These are phyloP conservation scores for Protomyces lactucae-debilis DNA, from an alignment of 1,139 yeast species.

Conservation along the genomic window DNA sequence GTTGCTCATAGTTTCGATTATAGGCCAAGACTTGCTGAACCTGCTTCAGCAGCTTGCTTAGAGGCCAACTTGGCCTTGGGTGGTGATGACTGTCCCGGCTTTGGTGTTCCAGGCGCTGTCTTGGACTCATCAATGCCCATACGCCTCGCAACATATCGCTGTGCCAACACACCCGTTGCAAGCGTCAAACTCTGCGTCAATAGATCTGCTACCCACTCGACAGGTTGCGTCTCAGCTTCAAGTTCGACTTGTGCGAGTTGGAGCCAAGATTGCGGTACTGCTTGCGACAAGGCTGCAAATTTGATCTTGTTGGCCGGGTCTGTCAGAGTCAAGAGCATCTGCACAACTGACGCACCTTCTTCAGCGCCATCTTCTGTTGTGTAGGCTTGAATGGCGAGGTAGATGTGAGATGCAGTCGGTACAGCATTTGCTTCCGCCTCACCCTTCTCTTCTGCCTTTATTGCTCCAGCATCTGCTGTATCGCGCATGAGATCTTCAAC, in stretches of 20 bases:
- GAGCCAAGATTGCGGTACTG: conserved; percentile 87
- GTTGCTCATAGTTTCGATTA: not conserved
- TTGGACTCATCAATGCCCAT: conserved; percentile 54
- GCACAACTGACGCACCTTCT: conserved; percentile 34
- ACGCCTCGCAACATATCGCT: conserved; percentile 80
- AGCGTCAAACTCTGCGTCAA: conserved; percentile 73
- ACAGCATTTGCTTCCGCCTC: conserved; percentile 4
- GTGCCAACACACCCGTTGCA: conserved; percentile 81
- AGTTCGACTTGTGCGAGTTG: conserved; percentile 58
- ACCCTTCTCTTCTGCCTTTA: not conserved
- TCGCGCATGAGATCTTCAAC: conserved; percentile 8
- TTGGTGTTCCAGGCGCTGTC: not conserved
- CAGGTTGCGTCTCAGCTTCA: conserved; percentile 50
- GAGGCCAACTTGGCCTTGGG: not conserved
- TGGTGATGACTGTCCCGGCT: not conserved
- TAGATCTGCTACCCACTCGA: conserved; percentile 96
- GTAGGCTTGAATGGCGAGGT: not conserved
- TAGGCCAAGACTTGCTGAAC: not conserved
- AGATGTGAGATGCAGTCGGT: not conserved
- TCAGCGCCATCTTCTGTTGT: conserved; percentile 33
- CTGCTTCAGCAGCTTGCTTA: not conserved
- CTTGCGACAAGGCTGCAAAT: conserved; percentile 72
- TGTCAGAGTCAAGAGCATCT: conserved; percentile 63
- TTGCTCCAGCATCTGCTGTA: not conserved
- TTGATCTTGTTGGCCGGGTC: conserved; percentile 76